Evolutionary conservation across 1,284 basidiomycete species (phyloP).

Genomic region (Fomitopsis pinicola): DNA sequence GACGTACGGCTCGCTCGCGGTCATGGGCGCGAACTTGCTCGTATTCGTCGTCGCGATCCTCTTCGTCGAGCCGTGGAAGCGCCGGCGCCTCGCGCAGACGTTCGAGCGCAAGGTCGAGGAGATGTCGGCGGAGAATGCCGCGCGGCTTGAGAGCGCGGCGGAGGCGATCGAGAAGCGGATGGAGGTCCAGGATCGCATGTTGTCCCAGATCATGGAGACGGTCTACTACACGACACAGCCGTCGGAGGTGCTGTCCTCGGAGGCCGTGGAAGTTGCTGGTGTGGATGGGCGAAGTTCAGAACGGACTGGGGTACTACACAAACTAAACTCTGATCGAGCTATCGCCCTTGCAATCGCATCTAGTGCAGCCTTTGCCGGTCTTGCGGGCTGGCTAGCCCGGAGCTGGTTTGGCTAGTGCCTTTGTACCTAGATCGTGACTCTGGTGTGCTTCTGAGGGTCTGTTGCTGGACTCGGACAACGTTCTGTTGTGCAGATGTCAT

Average conservation of each 20-base stretch:
- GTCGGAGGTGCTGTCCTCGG: constrained; percentile 2
- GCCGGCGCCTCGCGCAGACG: constrained; percentile 75
- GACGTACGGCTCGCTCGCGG: constrained; percentile 85
- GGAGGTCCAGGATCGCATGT: constrained; percentile 42
- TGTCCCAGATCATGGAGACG: constrained; percentile 28
- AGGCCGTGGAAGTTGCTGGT: constrained; percentile 14
- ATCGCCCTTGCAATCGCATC: constrained; percentile 14
- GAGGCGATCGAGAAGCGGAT: constrained; percentile 45
- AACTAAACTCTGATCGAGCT: constrained; percentile 11
- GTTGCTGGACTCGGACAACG: no score
- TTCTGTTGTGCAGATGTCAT: no score
- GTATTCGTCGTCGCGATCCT: constrained; percentile 87
- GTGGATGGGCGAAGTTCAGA: not conserved
- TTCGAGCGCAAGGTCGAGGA: constrained; percentile 84
- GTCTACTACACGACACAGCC: constrained; percentile 17
- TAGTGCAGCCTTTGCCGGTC: constrained; percentile 17
- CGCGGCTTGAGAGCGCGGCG: constrained; percentile 29
- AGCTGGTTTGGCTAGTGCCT: constrained; percentile 18
- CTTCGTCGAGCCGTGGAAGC: constrained; percentile 93
- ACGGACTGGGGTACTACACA: constrained; percentile 9
- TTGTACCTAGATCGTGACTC: not conserved
- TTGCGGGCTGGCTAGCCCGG: constrained; percentile 24
- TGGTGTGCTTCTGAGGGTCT: no score
- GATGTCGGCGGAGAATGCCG: constrained; percentile 49
- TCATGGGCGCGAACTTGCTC: constrained; percentile 79